Conservation (phyloP, 2,329 filamentous ascomycete genomes). For the Trichoderma pleuroti region DNA sequence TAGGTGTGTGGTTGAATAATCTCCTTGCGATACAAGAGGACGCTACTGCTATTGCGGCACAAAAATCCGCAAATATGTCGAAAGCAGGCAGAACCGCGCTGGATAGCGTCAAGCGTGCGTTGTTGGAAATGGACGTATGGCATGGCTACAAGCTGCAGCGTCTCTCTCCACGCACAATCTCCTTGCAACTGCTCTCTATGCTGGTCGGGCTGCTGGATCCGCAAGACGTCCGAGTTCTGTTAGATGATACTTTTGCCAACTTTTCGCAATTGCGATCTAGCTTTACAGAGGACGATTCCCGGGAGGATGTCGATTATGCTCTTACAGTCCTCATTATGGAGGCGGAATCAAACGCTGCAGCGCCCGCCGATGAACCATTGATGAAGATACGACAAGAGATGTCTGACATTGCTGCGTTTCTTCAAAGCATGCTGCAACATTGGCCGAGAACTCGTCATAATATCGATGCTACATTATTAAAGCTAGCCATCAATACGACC, state of each 20-base stretch:
- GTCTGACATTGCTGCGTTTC: slow-evolving; percentile 30
- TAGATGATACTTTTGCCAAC: slow-evolving; percentile 29
- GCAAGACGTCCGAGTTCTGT: slow-evolving; percentile 28
- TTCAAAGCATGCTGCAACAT: slow-evolving; percentile 28
- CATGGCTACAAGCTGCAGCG: slow-evolving; percentile 45
- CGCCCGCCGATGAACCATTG: not conserved
- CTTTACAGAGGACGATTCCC: slow-evolving; percentile 22
- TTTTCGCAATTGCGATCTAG: slow-evolving; percentile 27
- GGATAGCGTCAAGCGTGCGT: slow-evolving; percentile 47
- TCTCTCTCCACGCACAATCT: slow-evolving; percentile 61
- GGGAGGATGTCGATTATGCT: slow-evolving; percentile 38
- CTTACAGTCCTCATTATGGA: slow-evolving; percentile 42
- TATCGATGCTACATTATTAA: slow-evolving; percentile 32
- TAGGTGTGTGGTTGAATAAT: slow-evolving; percentile 52
- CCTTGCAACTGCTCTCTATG: slow-evolving; percentile 59
- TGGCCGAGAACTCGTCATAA: slow-evolving; percentile 31
- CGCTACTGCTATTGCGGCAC: slow-evolving; percentile 58
- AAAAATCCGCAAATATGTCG: slow-evolving; percentile 66
- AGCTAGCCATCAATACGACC: slow-evolving; percentile 78
- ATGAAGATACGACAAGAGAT: slow-evolving; percentile 27
- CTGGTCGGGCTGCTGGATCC: slow-evolving; percentile 31
- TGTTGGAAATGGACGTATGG: slow-evolving; percentile 60
- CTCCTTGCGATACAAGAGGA: slow-evolving; percentile 54
- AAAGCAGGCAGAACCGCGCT: slow-evolving; percentile 59
- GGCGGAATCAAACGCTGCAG: slow-evolving; percentile 31